Evolutionary conservation across 345 rosid genomes (phyloP).

Genomic region (Syzygium jambos): DNA sequence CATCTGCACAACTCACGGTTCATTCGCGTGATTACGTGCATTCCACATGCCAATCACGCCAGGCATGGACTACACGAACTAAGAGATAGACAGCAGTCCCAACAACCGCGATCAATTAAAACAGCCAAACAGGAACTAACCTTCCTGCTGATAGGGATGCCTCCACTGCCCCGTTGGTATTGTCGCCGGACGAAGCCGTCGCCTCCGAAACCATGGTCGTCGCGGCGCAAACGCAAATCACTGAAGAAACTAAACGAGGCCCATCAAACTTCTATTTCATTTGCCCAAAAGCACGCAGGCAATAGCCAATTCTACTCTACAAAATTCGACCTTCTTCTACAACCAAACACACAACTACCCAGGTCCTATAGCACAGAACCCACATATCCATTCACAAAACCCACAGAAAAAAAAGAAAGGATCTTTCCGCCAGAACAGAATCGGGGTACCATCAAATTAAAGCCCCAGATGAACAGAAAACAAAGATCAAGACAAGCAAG

Average conservation of each 20-base stretch:
- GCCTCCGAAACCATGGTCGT: conserved; percentile 4
- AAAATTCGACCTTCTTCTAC: neutral
- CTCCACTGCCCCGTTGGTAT: neutral
- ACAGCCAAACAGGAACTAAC: neutral
- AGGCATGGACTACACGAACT: neutral
- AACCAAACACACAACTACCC: neutral
- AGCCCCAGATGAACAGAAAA: neutral
- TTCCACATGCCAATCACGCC: neutral
- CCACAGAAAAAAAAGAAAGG: neutral
- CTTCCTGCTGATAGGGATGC: neutral
- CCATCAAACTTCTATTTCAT: neutral
- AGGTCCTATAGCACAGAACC: neutral
- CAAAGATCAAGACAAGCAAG: neutral
- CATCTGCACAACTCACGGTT: neutral
- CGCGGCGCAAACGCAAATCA: neutral
- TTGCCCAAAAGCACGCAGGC: neutral
- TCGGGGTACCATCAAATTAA: neutral
- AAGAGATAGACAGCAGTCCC: neutral
- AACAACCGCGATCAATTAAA: neutral
- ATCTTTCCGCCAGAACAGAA: neutral
- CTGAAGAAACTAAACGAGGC: neutral
- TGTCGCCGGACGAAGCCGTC: neutral
- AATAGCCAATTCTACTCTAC: neutral
- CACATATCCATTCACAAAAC: neutral
- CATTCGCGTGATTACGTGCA: neutral